A percentile compares a stretch with the other conserved stretches of the same genome.
These are phyloP conservation scores for Chalciporus piperatoides DNA, from an alignment of 1,284 basidiomycete species.

Conservation along the genomic window DNA sequence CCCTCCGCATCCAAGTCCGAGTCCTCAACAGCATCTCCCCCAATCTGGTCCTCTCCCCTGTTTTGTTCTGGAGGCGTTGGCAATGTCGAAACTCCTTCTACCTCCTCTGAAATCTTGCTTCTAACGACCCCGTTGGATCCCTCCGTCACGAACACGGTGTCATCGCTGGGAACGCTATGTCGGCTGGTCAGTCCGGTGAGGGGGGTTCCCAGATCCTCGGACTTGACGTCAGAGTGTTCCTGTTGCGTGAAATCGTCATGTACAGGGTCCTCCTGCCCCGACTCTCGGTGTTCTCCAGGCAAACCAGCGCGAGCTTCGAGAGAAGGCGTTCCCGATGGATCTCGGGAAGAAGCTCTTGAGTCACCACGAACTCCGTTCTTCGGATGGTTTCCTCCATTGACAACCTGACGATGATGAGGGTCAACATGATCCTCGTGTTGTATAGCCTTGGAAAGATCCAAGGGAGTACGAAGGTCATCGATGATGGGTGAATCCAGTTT, in stretches of 20 bases:
- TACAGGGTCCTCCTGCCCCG: conserved; percentile 4
- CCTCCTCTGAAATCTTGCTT: conserved; percentile 25
- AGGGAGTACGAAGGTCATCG: conserved; percentile 8
- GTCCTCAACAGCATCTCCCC: conserved; percentile 16
- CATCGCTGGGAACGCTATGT: conserved; percentile 55
- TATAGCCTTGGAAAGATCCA: conserved; percentile 5
- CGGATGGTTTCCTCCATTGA: conserved; percentile 20
- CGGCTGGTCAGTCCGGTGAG: conserved; percentile 48
- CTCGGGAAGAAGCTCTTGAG: conserved; percentile 3
- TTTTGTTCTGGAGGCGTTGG: neutral
- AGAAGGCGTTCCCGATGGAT: conserved; percentile 1
- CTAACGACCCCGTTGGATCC: conserved; percentile 11
- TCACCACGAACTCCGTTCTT: conserved; percentile 18
- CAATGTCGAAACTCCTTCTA: conserved; percentile 9
- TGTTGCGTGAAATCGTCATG: conserved; percentile 7
- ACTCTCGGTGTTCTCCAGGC: conserved; percentile 2
- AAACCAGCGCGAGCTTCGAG: neutral
- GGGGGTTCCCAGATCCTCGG: conserved; percentile 52
- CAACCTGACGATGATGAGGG: neutral
- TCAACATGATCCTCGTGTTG: conserved; percentile 5
- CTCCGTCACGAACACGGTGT: conserved; percentile 40
- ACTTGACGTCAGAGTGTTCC: conserved; percentile 37
- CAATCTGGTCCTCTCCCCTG: neutral
- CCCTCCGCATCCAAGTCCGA: conserved; percentile 39
- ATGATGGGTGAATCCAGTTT: conserved; percentile 22